These are phyloP conservation scores for Tolypocladium album DNA, from an alignment of 2,329 filamentous ascomycete species.

Conservation along the genomic window DNA sequence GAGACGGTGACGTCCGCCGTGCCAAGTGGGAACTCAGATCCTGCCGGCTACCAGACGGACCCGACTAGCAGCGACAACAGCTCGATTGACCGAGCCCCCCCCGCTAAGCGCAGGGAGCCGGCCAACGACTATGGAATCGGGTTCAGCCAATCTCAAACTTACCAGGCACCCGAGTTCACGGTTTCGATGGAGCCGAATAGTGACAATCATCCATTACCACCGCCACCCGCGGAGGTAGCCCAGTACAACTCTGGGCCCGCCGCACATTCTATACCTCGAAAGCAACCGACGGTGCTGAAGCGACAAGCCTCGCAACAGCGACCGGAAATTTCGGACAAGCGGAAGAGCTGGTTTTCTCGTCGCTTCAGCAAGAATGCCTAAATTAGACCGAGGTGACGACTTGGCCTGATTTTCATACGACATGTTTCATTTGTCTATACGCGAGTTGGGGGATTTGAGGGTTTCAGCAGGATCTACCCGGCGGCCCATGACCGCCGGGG, in stretches of 20 bases:
- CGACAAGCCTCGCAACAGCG: slow-evolving; percentile 12
- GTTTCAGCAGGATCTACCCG: not conserved
- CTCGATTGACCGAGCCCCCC: slow-evolving; percentile 66
- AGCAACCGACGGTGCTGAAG: slow-evolving; percentile 17
- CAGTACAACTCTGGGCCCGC: slow-evolving; percentile 7
- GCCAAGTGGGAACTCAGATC: slow-evolving; percentile 64
- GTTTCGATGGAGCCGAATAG: slow-evolving; percentile 14
- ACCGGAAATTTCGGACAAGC: slow-evolving; percentile 46
- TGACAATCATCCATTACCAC: slow-evolving; percentile 12
- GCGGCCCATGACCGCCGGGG: slow-evolving; percentile 12
- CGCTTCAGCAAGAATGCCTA: slow-evolving; percentile 56
- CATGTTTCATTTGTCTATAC: not conserved
- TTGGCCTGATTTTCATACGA: not conserved
- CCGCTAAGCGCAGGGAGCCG: slow-evolving; percentile 41
- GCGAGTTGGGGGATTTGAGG: slow-evolving; percentile 1
- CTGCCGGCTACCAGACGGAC: slow-evolving; percentile 72
- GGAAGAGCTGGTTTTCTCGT: slow-evolving; percentile 82
- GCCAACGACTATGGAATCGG: slow-evolving; percentile 56
- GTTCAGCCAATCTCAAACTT: slow-evolving; percentile 32
- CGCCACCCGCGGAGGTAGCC: slow-evolving; percentile 11
- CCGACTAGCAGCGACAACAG: slow-evolving; percentile 84
- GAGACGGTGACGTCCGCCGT: slow-evolving; percentile 77
- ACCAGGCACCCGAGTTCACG: slow-evolving; percentile 29
- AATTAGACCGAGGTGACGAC: not conserved
- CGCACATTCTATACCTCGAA: slow-evolving; percentile 13